Conservation (phyloP, 2,329 filamentous ascomycete species). For the Fusarium annulatum region DNA sequence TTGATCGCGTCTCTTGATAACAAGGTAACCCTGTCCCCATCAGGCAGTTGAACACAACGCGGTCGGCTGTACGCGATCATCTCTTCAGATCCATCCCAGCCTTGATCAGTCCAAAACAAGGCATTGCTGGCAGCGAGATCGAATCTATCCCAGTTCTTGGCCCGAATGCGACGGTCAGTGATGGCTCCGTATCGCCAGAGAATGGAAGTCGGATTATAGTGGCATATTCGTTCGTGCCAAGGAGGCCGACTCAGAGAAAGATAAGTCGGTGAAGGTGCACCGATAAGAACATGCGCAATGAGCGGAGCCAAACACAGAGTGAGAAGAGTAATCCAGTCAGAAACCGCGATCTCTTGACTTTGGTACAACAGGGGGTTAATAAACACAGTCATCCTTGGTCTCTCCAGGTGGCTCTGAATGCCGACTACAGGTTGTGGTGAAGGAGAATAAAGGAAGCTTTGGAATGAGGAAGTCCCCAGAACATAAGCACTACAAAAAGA, state of each 20-base stretch:
- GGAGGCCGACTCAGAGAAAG: not conserved
- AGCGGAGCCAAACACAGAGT: slow-evolving; percentile 25
- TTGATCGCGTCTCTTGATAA: slow-evolving; percentile 1
- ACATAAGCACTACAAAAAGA: not conserved
- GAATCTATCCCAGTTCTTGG: not conserved
- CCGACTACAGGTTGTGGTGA: not conserved
- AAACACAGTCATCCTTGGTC: not conserved
- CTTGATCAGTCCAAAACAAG: slow-evolving; percentile 17
- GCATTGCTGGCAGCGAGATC: slow-evolving; percentile 21
- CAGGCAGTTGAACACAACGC: slow-evolving; percentile 2
- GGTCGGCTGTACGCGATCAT: not conserved
- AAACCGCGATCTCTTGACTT: not conserved
- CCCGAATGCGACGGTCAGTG: slow-evolving; percentile 10
- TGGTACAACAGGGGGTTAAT: slow-evolving; percentile 8
- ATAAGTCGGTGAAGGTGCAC: slow-evolving; percentile 7
- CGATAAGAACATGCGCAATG: slow-evolving; percentile 20
- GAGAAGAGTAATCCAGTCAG: slow-evolving; percentile 16
- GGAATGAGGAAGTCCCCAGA: not conserved
- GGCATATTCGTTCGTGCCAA: slow-evolving; percentile 26
- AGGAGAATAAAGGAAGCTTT: not conserved
- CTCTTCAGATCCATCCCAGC: slow-evolving; percentile 24
- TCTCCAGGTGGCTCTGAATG: not conserved
- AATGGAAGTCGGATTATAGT: slow-evolving; percentile 29
- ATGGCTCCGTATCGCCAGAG: slow-evolving; percentile 20
- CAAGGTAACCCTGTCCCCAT: not conserved